phyloP scores from a whole-genome alignment of 306 rosid species.

The Inga oerstediana region DNA sequence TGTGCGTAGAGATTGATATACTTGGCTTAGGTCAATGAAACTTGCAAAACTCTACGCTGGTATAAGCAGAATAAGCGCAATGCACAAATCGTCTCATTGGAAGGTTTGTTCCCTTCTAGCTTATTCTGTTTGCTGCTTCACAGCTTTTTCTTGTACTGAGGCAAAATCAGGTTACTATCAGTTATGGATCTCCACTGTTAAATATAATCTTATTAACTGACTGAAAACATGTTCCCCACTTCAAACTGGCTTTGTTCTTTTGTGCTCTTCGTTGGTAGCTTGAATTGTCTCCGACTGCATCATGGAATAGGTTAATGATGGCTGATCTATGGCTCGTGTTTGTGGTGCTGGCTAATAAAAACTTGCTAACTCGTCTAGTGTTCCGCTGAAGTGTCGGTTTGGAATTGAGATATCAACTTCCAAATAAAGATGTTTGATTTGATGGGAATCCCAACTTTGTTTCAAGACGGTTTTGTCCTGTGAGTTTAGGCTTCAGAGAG shows the following conservation, averaged over 20 bases:
- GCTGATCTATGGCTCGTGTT: not conserved
- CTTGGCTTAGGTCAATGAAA: not conserved
- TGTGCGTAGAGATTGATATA: not conserved
- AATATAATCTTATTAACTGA: not conserved
- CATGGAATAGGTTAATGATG: not conserved
- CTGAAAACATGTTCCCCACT: not conserved
- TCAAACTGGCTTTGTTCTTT: not conserved
- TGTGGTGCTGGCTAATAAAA: not conserved
- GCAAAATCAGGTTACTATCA: constrained; percentile 6
- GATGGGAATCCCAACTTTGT: not conserved
- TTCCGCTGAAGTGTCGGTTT: not conserved
- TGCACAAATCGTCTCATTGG: not conserved
- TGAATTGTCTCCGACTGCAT: not conserved
- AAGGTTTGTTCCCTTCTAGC: not conserved
- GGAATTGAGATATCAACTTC: not conserved
- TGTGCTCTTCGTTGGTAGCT: not conserved
- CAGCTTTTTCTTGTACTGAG: constrained; percentile 20
- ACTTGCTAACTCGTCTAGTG: not conserved
- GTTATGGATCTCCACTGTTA: constrained; percentile 12
- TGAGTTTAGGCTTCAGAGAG: not conserved
- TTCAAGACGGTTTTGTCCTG: not conserved
- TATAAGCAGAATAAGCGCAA: not conserved
- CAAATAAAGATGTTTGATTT: not conserved
- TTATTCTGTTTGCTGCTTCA: not conserved
- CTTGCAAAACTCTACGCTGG: not conserved